Base-by-base conservation (phyloP, 768 basidiomycete species). In the Clavulina sp. region DNA sequence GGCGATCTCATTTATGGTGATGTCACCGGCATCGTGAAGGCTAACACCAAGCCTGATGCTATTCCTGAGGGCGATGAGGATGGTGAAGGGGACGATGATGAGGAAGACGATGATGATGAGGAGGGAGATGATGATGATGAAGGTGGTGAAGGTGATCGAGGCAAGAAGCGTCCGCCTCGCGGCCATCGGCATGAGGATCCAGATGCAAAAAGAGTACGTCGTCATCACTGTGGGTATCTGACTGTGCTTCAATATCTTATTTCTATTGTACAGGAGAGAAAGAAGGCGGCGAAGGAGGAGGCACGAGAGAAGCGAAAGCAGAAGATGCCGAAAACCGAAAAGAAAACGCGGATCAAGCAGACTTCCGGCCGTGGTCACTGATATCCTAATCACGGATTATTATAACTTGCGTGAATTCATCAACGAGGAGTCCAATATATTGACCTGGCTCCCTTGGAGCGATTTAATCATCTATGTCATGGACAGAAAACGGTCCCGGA, bases 261-360 rank as follows among this genome's bases (percentile, higher is more conserved):
- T 31, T 44, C 40, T 30, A 31, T 51, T 52, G 46, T 58, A 13
- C 58, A 93, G 91, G 89, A 92, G 64, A 78, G 92, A 23, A 96
- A 97, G 68, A 86, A 86, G 62, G 78, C 80, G 3, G 76, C 74
- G 26, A 96, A 96, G 63, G 81, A 79, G 51, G 85, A 86, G 64
- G 80, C 84, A 34, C 74, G 80, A 60, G 91, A 95, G 68, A 84
- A 76, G 64, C 73, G 93, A 55, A 87, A 89, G 65, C 72, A 76
- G 58, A 97, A 97, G 69, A 88, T 96, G 73, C 85, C 92, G 43
- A 97, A 97, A 63, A 78, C 82, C 38, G 88, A 93, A 66, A 97
- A 96, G 71, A 87, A 87, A 69, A 74, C 78, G 38, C 76, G 75
- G 56, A 73, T 96, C 59, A 95, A 87, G 57, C 60, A 61, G 54